Base-by-base conservation (phyloP, 768 basidiomycete genomes). In the Panellus pusillus region DNA sequence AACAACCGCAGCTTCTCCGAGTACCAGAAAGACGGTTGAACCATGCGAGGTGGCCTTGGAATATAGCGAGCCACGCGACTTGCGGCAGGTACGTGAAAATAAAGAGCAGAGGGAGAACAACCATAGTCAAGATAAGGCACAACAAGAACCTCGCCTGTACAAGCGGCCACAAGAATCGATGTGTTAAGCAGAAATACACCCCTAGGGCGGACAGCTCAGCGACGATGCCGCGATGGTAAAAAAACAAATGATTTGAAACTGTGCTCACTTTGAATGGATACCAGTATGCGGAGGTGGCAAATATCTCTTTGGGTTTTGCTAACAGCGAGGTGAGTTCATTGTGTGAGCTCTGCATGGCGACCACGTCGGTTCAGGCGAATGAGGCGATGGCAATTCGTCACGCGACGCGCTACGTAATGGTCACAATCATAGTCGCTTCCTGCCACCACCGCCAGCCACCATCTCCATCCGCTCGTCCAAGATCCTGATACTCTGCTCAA, bases 81-180 rank as follows among this genome's bases (percentile, higher is more conserved):
- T 80, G 79, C 9, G 82, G 82, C 4, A 82, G 60, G 64, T 81
- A 83, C n/a, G 73, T 68, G 62, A 75, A 65, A 52, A 73, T 64
- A 60, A 78, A 76, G 61, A 79, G 61, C 5, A 59, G 53, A 46
- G 55, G 57, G 54, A 70, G 67, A 41, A 69, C 57, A 35, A 64
- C 35, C 19, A 61, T 53, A 37, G 70, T 68, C 13, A 65, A 28
- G 27, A 65, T 27, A 15, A 60, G 55, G 28, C 59, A 60, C 0
- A 55, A 55, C 14, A 60, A 43, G 48, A 60, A 60, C 13, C 59
- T 43, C 1, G 59, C 47, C 1, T 48, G 51, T 1, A 60, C 31
- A 2, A 60, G 47, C 11, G 59, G 59, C 59, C 59, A 60, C 35
- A 60, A 11, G 39, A 46, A 60, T 32, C 32, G 41, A 47, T 60